Percentiles rank a stretch among this genome's conserved stretches.
Conservation (phyloP, 768 basidiomycete species). For the Chiua virens region DNA sequence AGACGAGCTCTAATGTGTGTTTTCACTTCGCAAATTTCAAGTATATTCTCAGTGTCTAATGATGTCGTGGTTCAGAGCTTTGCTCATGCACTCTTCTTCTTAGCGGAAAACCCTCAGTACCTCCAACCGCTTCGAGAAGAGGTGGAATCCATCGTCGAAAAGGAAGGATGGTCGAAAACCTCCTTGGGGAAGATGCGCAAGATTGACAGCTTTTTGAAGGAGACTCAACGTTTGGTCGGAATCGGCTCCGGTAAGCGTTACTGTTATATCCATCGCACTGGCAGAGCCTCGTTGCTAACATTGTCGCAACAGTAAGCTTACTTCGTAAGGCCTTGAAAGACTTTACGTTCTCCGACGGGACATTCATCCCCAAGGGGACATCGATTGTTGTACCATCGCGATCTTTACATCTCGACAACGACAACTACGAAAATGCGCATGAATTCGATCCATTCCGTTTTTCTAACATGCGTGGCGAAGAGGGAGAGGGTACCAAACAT, state of each 20-base stretch:
- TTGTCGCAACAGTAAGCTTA: slow-evolving; percentile 23
- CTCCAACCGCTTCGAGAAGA: slow-evolving; percentile 7
- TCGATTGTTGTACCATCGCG: slow-evolving; percentile 25
- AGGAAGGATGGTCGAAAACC: slow-evolving; percentile 25
- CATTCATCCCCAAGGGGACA: slow-evolving; percentile 35
- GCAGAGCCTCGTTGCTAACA: neutral
- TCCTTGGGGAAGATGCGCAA: slow-evolving; percentile 31
- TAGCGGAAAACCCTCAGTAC: slow-evolving; percentile 37
- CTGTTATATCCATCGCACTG: neutral
- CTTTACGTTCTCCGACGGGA: slow-evolving; percentile 39
- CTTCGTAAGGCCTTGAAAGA: slow-evolving; percentile 32
- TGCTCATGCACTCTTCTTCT: slow-evolving; percentile 35
- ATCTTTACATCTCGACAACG: slow-evolving; percentile 22
- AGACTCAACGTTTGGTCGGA: slow-evolving; percentile 34
- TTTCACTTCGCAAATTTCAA: neutral
- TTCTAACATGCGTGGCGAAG: slow-evolving; percentile 35
- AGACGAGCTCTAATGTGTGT: slow-evolving; percentile 26
- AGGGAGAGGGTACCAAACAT: slow-evolving; percentile 34
- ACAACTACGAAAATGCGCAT: slow-evolving; percentile 33
- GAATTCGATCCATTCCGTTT: slow-evolving; percentile 52
- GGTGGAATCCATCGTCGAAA: slow-evolving; percentile 6
- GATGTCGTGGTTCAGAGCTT: slow-evolving; percentile 24
- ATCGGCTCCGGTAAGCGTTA: slow-evolving; percentile 23
- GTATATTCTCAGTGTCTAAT: neutral
- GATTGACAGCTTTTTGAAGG: slow-evolving; percentile 42